Base-by-base conservation (phyloP, 495 filamentous ascomycete species). In the Lasiosphaeria ovina region DNA sequence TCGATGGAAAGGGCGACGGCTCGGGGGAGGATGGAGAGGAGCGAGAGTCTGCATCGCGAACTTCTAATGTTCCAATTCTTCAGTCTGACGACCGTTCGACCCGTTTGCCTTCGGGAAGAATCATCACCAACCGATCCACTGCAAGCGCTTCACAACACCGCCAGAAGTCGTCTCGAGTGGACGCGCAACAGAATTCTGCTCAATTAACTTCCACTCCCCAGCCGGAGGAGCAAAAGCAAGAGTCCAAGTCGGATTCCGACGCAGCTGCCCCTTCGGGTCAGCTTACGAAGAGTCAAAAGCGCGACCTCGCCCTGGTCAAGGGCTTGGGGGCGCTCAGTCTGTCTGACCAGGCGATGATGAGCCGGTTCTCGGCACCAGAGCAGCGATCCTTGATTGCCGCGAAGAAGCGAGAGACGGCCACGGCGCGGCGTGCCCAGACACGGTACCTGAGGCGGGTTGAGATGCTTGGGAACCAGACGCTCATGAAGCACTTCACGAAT, bases 71-170 rank as follows among this genome's bases (percentile, higher is more conserved):
- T 5, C 7, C 32, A 10, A 12, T 31, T 5, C 12, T 24, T 35
- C 42, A 63, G 44, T 38, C 44, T 10, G 57, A 62, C 44, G 59
- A 58, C 50, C 24, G 60, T n/a, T 54, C 40, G 34, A 63, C 67
- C 33, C 66, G 62, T 52, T 54, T 76, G 16, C 64, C 68, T 10
- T 73, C 73, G n/a, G 73, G 73, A 32, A 73, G 64, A 47, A 45
- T 67, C 9, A 47, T 74, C n/a, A 62, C 48, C 24, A 63, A 66
- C 45, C 72, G 67, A 9, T 45, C 60, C 17, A 6, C 42, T 16
- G 10, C 52, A 55, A 14, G 16, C 12, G 6, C 50, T 4, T 34
- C 50, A 33, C 35, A 31, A 16, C 17, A 24, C 1, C 42, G 40
- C 14, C 51, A 7, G 14, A 17, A 3, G 2, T 31, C 35, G 7